These are phyloP conservation scores for Cryptococcus hybrid DNA, from an alignment of 1,284 basidiomycete genomes.

Conservation along the genomic window DNA sequence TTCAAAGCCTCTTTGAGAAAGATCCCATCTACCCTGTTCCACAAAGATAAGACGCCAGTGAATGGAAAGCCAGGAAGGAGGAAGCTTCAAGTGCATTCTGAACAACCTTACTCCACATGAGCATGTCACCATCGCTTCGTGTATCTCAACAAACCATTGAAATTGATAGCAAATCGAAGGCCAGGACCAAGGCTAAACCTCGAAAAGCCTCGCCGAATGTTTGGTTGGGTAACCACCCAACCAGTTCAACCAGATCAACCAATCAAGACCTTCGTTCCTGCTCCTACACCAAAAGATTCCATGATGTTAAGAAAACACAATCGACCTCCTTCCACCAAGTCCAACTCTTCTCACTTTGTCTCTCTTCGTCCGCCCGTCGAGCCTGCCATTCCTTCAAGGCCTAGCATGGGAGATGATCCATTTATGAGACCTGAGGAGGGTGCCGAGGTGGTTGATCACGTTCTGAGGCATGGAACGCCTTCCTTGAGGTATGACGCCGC, in stretches of 20 bases:
- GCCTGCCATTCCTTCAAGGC: constrained; percentile 15
- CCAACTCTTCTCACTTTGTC: constrained; percentile 2
- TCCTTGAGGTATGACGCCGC: constrained; percentile 13
- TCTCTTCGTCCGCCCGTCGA: constrained; percentile 6
- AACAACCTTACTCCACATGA: constrained; percentile 9
- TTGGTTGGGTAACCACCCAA: constrained; percentile 25
- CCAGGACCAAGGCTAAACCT: constrained; percentile 27
- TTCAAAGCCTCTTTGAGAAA: constrained; percentile 27
- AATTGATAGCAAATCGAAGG: constrained; percentile 1
- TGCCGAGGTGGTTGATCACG: constrained; percentile 27
- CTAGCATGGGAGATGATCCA: constrained; percentile 41
- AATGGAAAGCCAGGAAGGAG: constrained; percentile 12
- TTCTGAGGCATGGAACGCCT: constrained; percentile 12
- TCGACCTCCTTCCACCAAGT: constrained; percentile 12
- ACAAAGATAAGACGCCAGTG: constrained; percentile 15
- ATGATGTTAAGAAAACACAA: constrained; percentile 15
- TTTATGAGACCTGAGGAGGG: constrained; percentile 26
- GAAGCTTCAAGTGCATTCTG: constrained; percentile 1
- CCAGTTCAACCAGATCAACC: neutral
- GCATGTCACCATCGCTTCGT: neutral
- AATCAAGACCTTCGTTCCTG: neutral
- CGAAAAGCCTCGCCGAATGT: constrained; percentile 34
- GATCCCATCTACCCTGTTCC: constrained; percentile 39
- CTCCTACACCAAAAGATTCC: constrained; percentile 12
- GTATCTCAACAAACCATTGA: neutral